Percentiles rank a stretch among this genome's conserved stretches.
phyloP scores from a whole-genome alignment of 2,329 filamentous ascomycete genomes.

The Colletotrichum sp. region DNA sequence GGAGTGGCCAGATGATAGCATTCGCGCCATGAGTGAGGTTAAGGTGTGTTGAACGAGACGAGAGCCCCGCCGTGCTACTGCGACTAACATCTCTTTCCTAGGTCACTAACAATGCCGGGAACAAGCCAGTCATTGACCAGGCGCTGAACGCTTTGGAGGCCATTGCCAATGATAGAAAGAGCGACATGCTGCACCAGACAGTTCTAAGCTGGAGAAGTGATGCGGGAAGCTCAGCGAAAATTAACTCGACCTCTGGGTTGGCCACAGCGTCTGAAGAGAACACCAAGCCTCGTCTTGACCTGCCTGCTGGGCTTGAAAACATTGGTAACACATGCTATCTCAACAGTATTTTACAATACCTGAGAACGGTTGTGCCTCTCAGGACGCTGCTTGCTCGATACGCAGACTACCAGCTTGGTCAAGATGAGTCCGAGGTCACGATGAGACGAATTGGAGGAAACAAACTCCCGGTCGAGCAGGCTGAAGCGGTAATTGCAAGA shows the following conservation, averaged over 20 bases:
- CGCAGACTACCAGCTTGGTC: conserved; percentile 71
- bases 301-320: conserved; percentile 87
- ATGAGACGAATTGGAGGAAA: conserved; percentile 77
- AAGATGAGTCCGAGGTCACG: conserved; percentile 66
- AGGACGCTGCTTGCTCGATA: conserved; percentile 82
- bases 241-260: not conserved
- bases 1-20: conserved; percentile 1
- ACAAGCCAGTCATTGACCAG: not conserved
- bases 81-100: not conserved
- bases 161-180: conserved; percentile 1
- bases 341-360: conserved; percentile 94
- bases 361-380: conserved; percentile 85
- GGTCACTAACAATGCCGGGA: conserved; percentile 9
- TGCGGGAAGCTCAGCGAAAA: not conserved
- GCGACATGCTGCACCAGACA: not conserved
- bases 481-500: conserved; percentile 69
- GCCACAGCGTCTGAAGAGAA: not conserved
- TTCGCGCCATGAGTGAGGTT: conserved; percentile 8
- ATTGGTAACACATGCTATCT: conserved; percentile 98
- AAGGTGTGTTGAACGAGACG: not conserved
- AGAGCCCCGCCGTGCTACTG: not conserved
- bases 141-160: conserved; percentile 9
- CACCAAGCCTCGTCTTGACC: conserved; percentile 36
- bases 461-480: conserved; percentile 52
- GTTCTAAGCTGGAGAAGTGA: not conserved